These are phyloP conservation scores for Tricholoma hemisulphureum DNA, from an alignment of 768 basidiomycete species.

Conservation along the genomic window DNA sequence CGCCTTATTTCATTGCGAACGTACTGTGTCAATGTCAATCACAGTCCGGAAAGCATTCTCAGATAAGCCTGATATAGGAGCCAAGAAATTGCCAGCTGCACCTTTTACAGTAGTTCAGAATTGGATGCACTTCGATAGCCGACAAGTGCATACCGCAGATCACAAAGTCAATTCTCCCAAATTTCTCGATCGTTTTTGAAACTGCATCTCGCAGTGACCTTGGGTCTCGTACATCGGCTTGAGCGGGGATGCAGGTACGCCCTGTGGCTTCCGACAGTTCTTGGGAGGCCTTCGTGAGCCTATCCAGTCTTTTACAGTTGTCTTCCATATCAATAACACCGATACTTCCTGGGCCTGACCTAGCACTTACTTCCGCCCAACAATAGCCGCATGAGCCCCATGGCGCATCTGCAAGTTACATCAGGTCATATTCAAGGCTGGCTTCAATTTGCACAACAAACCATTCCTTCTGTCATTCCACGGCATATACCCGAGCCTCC, in stretches of 20 bases:
- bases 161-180: constrained; percentile 91
- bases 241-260: constrained; percentile 62
- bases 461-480: constrained; percentile 80
- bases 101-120: no score
- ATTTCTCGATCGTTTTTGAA: constrained; percentile 65
- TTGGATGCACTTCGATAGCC: no score
- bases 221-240: constrained; percentile 83
- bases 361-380: constrained; percentile 78
- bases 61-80: constrained; percentile 78
- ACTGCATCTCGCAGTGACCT: constrained; percentile 74
- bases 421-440: background rate
- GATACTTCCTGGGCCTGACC: no score
- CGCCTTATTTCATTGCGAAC: constrained; percentile 17
- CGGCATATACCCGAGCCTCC: constrained; percentile 93
- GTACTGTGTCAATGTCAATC: constrained; percentile 88
- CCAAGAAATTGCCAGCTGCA: constrained; percentile 95
- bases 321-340: no score
- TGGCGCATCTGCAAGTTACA: constrained; percentile 64
- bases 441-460: constrained; percentile 35
- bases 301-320: constrained; percentile 60
- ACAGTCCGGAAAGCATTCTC: constrained; percentile 92
- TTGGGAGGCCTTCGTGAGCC: constrained; percentile 64
- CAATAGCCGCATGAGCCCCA: constrained; percentile 77
- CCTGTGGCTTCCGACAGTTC: constrained; percentile 74
- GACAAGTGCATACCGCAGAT: no score